phyloP scores from a whole-genome alignment of 1,139 yeast genomes.

The Pichia sp. region DNA sequence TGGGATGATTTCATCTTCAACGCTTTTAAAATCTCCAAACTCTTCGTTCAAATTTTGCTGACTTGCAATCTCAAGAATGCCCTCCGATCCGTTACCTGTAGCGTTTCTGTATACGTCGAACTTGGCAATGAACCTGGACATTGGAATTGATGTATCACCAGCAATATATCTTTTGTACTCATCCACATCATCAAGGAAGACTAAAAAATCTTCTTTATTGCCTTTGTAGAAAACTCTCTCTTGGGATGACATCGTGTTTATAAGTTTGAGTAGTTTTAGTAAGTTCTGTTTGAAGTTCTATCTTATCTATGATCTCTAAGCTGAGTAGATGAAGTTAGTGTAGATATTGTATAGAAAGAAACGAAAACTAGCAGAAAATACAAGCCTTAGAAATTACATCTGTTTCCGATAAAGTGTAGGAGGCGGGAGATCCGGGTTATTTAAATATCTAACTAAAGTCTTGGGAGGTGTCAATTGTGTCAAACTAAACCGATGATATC shows the following conservation, averaged over 20 bases:
- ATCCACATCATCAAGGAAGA: conserved; percentile 56
- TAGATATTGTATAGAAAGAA: too few relatives aligned
- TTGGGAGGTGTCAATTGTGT: neutral
- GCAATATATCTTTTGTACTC: conserved; percentile 46
- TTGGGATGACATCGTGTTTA: conserved; percentile 16
- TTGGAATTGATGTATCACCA: conserved; percentile 44
- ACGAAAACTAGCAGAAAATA: too few relatives aligned
- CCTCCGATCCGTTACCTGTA: conserved; percentile 63
- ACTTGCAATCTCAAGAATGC: conserved; percentile 71
- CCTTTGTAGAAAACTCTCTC: conserved; percentile 64
- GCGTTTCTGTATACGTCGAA: conserved; percentile 60
- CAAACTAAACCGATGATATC: neutral
- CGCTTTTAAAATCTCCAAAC: conserved; percentile 47
- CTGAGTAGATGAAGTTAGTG: too few relatives aligned
- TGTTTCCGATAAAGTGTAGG: too few relatives aligned
- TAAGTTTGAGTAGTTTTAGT: too few relatives aligned
- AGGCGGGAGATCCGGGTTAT: too few relatives aligned
- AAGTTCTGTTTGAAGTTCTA: too few relatives aligned
- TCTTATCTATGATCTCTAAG: too few relatives aligned
- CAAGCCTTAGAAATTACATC: too few relatives aligned
- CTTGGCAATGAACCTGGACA: conserved; percentile 60
- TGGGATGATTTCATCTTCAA: conserved; percentile 42
- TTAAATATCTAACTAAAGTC: too few relatives aligned
- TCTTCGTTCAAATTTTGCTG: conserved; percentile 57
- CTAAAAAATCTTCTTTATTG: conserved; percentile 49